phyloP scores from a whole-genome alignment of 1,284 basidiomycete genomes.

The Ustilago sp. region DNA sequence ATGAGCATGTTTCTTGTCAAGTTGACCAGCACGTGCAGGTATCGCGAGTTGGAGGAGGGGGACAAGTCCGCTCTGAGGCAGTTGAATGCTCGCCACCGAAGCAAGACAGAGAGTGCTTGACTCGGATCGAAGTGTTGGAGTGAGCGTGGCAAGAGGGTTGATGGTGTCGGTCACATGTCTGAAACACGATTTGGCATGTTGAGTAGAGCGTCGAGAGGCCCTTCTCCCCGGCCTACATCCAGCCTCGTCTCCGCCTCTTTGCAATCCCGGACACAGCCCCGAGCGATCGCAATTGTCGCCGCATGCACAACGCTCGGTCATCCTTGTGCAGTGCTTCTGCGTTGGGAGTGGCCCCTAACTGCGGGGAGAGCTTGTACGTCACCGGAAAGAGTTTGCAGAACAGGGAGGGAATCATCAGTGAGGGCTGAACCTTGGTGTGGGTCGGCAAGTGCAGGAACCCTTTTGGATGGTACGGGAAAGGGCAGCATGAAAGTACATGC shows the following conservation, averaged over 20 bases:
- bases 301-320: background rate
- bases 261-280: background rate
- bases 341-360: conserved; percentile 5
- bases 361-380: conserved; percentile 3
- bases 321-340: background rate
- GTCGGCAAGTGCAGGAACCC: conserved; percentile 6
- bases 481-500: background rate
- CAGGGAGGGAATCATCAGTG: background rate
- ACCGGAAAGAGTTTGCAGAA: background rate
- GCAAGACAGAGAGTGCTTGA: background rate
- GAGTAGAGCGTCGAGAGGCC: conserved; percentile 1
- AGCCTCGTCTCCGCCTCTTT: background rate
- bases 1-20: background rate
- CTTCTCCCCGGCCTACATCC: background rate
- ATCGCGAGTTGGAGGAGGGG: background rate
- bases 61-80: background rate
- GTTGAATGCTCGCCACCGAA: background rate
- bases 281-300: background rate
- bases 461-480: conserved; percentile 4
- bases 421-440: background rate
- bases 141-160: conserved; percentile 3
- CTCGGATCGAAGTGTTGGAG: background rate
- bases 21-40: conserved; percentile 11
- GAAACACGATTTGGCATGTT: conserved; percentile 27
- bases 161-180: conserved; percentile 21